Conservation (phyloP, 345 rosid species). For the Garcia nutans region DNA sequence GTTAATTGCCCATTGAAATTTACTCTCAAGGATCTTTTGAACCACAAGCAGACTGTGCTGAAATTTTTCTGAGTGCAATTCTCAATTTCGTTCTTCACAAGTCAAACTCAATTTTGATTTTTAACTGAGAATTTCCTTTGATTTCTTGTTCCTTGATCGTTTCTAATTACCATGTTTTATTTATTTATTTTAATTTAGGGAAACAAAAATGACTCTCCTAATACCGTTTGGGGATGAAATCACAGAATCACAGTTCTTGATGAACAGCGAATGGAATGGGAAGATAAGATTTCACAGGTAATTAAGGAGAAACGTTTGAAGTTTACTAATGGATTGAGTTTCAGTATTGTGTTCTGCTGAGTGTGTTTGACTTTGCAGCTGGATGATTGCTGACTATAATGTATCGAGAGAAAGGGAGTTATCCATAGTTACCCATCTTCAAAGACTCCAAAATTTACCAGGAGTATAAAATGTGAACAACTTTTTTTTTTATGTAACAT, state of each 20-base stretch:
- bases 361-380: slow-evolving; percentile 42
- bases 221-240: slow-evolving; percentile 56
- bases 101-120: slow-evolving; percentile 26
- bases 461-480: too few relatives aligned
- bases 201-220: slow-evolving; percentile 64
- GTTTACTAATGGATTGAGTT: slow-evolving; percentile 9
- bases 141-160: background rate
- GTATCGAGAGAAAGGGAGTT: slow-evolving; percentile 66
- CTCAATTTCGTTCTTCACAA: slow-evolving; percentile 77
- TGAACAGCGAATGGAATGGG: slow-evolving; percentile 63
- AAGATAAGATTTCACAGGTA: slow-evolving; percentile 70
- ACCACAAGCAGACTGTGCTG: slow-evolving; percentile 63
- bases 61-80: slow-evolving; percentile 69
- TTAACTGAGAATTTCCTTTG: background rate
- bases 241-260: slow-evolving; percentile 52
- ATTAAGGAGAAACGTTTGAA: slow-evolving; percentile 3
- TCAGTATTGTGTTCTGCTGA: slow-evolving; percentile 14
- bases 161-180: background rate
- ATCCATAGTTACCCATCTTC: too few relatives aligned
- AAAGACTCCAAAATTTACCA: too few relatives aligned
- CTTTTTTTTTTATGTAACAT: too few relatives aligned
- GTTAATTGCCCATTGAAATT: slow-evolving; percentile 56
- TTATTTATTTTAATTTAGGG: slow-evolving; percentile 33
- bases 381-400: slow-evolving; percentile 61
- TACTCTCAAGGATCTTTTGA: slow-evolving; percentile 60